Percentiles rank a stretch among this genome's conserved stretches.
These are phyloP conservation scores for Zelonia costaricensis DNA, from an alignment of 208 protist species.

Conservation along the genomic window DNA sequence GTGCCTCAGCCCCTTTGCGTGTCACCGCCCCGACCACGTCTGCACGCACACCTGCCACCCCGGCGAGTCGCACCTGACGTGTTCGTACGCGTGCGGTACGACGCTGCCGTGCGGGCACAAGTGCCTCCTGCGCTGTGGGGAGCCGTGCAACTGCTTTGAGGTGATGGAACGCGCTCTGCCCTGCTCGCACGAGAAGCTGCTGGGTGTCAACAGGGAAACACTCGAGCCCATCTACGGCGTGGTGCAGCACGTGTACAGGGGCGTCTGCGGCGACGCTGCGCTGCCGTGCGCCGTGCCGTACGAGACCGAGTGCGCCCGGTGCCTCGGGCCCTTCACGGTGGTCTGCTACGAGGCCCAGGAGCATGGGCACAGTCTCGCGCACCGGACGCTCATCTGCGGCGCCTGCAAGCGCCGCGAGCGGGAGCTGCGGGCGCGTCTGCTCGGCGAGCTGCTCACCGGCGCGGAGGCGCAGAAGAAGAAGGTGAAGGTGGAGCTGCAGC, in stretches of 20 bases:
- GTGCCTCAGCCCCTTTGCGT: slow-evolving; percentile 64
- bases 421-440: slow-evolving; percentile 67
- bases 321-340: slow-evolving; percentile 58
- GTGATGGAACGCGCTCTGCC: slow-evolving; percentile 54
- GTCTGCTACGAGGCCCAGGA: slow-evolving; percentile 70
- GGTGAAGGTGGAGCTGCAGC: slow-evolving; percentile 68
- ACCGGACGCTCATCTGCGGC: slow-evolving; percentile 65
- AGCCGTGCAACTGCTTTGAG: slow-evolving; percentile 83
- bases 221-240: slow-evolving; percentile 72
- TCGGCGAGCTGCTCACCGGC: slow-evolving; percentile 68
- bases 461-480: slow-evolving; percentile 67
- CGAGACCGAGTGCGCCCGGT: slow-evolving; percentile 76
- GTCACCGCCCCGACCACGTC: slow-evolving; percentile 54
- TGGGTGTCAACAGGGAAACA: slow-evolving; percentile 67
- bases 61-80: slow-evolving; percentile 37
- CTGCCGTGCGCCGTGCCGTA: slow-evolving; percentile 80
- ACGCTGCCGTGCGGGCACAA: slow-evolving; percentile 73
- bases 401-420: slow-evolving; percentile 66
- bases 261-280: slow-evolving; percentile 64
- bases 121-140: slow-evolving; percentile 61
- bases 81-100: slow-evolving; percentile 61
- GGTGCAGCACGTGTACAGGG: slow-evolving; percentile 80
- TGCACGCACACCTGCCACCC: slow-evolving; percentile 73
- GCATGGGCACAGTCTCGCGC: slow-evolving; percentile 44
- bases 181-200: slow-evolving; percentile 70